These are phyloP conservation scores for Ceratocystiopsis sp. DNA, from an alignment of 2,329 filamentous ascomycete species.

Conservation along the genomic window DNA sequence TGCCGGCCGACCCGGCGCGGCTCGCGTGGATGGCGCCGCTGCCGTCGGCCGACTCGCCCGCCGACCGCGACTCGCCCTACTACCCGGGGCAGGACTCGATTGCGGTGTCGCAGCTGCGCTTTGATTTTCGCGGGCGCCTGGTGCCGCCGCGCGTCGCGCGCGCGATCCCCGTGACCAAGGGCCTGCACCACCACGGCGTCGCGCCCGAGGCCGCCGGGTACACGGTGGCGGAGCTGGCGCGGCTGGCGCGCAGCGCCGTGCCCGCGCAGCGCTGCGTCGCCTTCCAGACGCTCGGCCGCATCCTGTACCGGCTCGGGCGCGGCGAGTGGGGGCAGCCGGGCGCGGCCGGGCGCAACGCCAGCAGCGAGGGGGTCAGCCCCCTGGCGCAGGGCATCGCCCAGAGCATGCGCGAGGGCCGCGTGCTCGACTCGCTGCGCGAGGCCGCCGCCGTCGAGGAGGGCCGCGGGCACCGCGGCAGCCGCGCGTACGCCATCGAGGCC, in stretches of 20 bases:
- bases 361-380: slow-evolving; percentile 14
- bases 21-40: slow-evolving; percentile 79
- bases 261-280: slow-evolving; percentile 80
- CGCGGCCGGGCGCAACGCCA: slow-evolving; percentile 13
- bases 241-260: slow-evolving; percentile 64
- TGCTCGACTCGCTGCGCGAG: slow-evolving; percentile 59
- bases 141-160: slow-evolving; percentile 62
- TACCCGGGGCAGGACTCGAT: slow-evolving; percentile 58
- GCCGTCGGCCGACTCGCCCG: slow-evolving; percentile 44
- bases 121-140: slow-evolving; percentile 70
- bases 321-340: slow-evolving; percentile 45
- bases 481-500: slow-evolving; percentile 74
- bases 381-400: slow-evolving; percentile 71
- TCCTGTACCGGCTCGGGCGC: slow-evolving; percentile 66
- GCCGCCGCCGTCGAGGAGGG: slow-evolving; percentile 52
- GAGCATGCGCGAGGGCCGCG: slow-evolving; percentile 56
- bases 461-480: slow-evolving; percentile 58
- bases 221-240: slow-evolving; percentile 71
- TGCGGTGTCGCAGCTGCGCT: slow-evolving; percentile 64
- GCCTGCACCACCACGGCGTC: slow-evolving; percentile 84
- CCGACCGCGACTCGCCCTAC: slow-evolving; percentile 60
- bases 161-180: slow-evolving; percentile 56
- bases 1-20: slow-evolving; percentile 68
- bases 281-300: slow-evolving; percentile 74
- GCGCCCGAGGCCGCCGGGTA: slow-evolving; percentile 91